Evolutionary conservation across 306 rosid genomes (phyloP).

Genomic region (Vigna radiata): DNA sequence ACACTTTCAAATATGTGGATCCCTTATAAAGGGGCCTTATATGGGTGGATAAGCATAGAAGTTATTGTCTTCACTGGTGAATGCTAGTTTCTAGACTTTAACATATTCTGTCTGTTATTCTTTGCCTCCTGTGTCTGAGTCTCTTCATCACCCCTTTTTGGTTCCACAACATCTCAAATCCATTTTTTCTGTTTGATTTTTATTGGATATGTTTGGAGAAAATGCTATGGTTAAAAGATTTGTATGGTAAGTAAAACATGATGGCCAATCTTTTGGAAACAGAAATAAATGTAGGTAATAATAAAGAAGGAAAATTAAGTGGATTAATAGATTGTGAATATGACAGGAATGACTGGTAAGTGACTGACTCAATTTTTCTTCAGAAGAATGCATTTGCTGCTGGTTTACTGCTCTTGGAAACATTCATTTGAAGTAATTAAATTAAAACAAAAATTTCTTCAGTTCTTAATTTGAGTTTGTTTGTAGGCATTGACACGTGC

Average conservation of each 20-base stretch:
- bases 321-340: neutral
- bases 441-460: constrained; percentile 5
- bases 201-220: neutral
- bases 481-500: constrained; percentile 95
- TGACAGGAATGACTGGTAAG: neutral
- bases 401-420: constrained; percentile 7
- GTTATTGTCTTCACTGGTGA: neutral
- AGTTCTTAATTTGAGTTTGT: constrained; percentile 41
- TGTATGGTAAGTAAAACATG: neutral
- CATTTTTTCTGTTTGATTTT: neutral
- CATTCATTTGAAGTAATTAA: constrained; percentile 27
- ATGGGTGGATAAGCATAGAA: too few species aligned
- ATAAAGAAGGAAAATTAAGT: constrained; percentile 12
- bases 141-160: neutral
- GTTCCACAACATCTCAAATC: neutral
- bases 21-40: too few species aligned
- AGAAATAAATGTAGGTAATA: neutral
- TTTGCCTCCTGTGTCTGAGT: neutral
- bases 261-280: constrained; percentile 5
- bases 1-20: neutral
- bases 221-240: neutral
- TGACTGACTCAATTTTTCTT: neutral
- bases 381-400: constrained; percentile 9
- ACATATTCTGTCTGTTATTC: neutral
- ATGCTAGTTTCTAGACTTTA: neutral